These are phyloP conservation scores for Cryptosporidium canis DNA, from an alignment of 169 alveolate genomes.

Conservation along the genomic window DNA sequence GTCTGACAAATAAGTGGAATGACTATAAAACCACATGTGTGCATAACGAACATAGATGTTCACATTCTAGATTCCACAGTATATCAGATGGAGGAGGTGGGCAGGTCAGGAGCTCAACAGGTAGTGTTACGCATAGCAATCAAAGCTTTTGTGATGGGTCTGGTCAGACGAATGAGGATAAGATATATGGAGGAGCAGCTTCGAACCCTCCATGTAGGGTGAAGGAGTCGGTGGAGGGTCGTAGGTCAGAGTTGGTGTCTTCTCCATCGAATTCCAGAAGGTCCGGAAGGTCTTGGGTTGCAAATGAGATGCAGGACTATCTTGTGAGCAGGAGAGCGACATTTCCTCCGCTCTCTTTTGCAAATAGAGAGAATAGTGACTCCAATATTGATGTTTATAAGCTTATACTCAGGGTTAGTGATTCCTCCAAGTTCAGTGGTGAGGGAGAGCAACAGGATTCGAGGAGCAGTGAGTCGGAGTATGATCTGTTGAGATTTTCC, in stretches of 20 bases:
- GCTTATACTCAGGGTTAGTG: neutral
- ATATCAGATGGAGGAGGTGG: neutral
- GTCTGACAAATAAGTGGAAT: constrained; percentile 33
- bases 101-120: neutral
- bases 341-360: constrained; percentile 52
- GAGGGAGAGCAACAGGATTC: neutral
- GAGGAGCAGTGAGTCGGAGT: neutral
- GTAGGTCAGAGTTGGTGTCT: too few species aligned
- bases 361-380: neutral
- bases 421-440: neutral
- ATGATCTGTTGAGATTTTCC: constrained; percentile 55
- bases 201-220: too few species aligned
- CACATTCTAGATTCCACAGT: neutral
- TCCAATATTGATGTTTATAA: neutral
- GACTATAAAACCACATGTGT: constrained; percentile 54
- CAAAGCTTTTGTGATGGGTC: too few species aligned
- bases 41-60: constrained; percentile 35
- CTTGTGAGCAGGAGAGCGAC: constrained; percentile 59
- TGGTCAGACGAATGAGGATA: too few species aligned
- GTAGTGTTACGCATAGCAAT: neutral
- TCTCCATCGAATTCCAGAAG: neutral
- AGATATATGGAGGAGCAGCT: too few species aligned
- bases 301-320: neutral
- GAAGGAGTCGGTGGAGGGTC: too few species aligned
- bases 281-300: neutral